phyloP scores from a whole-genome alignment of 805 yeast genomes.

The Komagataella pseudopastoris region DNA sequence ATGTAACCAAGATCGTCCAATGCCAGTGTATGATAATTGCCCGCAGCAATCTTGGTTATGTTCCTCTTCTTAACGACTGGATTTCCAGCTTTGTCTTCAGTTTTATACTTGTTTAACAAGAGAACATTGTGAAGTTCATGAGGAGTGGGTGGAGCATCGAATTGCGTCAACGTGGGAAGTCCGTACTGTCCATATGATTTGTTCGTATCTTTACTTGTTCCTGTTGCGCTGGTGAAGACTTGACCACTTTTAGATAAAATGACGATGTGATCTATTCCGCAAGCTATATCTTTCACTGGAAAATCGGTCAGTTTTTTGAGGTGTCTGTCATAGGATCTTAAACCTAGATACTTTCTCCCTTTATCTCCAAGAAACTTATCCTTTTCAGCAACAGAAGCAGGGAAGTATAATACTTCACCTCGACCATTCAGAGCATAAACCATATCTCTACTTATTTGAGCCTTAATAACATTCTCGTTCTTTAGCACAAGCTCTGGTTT shows the following conservation, averaged over 20 bases:
- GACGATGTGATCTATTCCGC: slow-evolving; percentile 64
- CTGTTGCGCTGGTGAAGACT: slow-evolving; percentile 52
- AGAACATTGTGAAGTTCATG: slow-evolving; percentile 40
- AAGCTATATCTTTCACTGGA: slow-evolving; percentile 23
- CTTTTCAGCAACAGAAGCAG: slow-evolving; percentile 11
- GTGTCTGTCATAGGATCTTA: background rate
- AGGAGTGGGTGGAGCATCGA: slow-evolving; percentile 36
- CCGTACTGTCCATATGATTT: slow-evolving; percentile 73
- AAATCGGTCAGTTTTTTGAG: slow-evolving; percentile 7
- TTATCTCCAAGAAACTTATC: background rate
- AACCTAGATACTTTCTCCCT: background rate
- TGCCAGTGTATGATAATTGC: slow-evolving; percentile 60
- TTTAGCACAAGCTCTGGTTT: slow-evolving; percentile 24
- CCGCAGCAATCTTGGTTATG: slow-evolving; percentile 55
- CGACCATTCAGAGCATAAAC: slow-evolving; percentile 32
- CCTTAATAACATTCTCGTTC: slow-evolving; percentile 30
- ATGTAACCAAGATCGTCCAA: slow-evolving; percentile 52
- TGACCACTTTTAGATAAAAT: slow-evolving; percentile 44
- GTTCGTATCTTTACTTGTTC: slow-evolving; percentile 18
- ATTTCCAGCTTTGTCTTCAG: slow-evolving; percentile 5
- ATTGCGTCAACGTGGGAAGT: slow-evolving; percentile 57
- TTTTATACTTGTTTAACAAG: slow-evolving; percentile 35
- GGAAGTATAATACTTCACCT: slow-evolving; percentile 31
- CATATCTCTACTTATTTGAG: slow-evolving; percentile 38
- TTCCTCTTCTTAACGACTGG: slow-evolving; percentile 20